Evolutionary conservation across 345 rosid genomes (phyloP), one percentile per base, ranked within the genome.

Genomic region (Salix koriyanagi): DNA sequence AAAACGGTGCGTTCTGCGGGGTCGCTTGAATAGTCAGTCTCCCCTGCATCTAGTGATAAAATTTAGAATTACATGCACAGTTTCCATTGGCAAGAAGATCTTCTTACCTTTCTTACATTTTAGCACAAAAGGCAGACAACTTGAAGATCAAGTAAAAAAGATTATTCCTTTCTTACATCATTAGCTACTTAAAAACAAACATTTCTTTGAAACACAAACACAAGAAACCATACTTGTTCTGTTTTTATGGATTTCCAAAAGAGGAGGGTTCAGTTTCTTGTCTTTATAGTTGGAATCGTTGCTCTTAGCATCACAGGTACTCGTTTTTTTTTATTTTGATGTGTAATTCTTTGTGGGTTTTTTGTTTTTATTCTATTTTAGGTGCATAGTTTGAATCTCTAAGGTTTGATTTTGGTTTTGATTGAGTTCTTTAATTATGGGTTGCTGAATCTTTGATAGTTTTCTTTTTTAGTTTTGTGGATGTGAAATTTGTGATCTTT

Each of bases 271-370:
- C 91, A 74, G 68, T 56, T 93, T 77, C 77, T 90, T 7, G 67
- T 88, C 83, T 42, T 83, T 77, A 76, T 87, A 52, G 82, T 74
- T 65, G 97, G 93, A 67, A 65, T 91, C 82, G 46, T 89, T 74
- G 79, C 77, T 72, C 97, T 94, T 67, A 89, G 99, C 71, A 79
- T 91, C 79, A 81, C 92, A 64, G 97, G 98, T 92, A 84, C 32
- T 41, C 18, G 41, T 52, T 36, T n/a, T 67, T n/a, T 66, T 14
- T 39, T 4, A 4, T 61, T 25, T 18, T 60, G 25, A 7, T 15
- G 50, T 2, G 8, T 14, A 28, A 28, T 37, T 21, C 12, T 69
- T n/a, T 19, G 8, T 70, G 41, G 5, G 19, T 4, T 37, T 41
- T 30, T 18, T 2, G n/a, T 44, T n/a, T 41, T 5, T 21, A n/a